Evolutionary conservation across 768 basidiomycete species (phyloP).

Genomic region (Mrakia hoshinonis): DNA sequence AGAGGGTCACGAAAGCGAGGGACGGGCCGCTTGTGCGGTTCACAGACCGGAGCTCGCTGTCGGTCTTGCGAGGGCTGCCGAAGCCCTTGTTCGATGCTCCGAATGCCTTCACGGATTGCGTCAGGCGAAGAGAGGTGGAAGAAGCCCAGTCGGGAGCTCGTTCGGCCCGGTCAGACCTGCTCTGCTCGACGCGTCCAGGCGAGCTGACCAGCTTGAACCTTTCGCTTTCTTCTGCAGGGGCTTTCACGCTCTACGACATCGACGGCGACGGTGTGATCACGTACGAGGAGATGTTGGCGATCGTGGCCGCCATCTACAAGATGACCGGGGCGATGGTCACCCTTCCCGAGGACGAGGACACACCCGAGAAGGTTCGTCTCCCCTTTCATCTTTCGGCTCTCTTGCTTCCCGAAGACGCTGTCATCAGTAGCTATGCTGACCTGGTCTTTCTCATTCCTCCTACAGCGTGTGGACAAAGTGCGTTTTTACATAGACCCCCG

Average conservation of each 20-base stretch:
- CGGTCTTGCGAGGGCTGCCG: too few relatives aligned
- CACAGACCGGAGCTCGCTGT: too few relatives aligned
- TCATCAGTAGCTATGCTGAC: not conserved
- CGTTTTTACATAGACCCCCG: not conserved
- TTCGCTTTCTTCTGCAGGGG: constrained; percentile 58
- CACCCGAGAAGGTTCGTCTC: constrained; percentile 80
- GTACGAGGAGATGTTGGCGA: constrained; percentile 97
- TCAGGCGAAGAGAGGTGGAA: too few relatives aligned
- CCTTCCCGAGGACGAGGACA: constrained; percentile 95
- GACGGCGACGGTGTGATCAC: constrained; percentile 97
- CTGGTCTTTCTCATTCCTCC: constrained; percentile 19
- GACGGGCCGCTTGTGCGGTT: too few relatives aligned
- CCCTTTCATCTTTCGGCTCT: not conserved
- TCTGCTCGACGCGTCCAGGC: not conserved
- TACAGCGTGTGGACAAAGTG: constrained; percentile 74
- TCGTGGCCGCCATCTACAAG: constrained; percentile 97
- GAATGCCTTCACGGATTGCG: too few relatives aligned
- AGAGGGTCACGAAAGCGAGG: not conserved
- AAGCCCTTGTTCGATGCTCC: too few relatives aligned
- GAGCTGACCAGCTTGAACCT: not conserved
- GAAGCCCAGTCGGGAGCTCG: too few relatives aligned
- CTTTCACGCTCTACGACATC: constrained; percentile 98
- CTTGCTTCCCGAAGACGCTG: not conserved
- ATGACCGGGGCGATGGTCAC: constrained; percentile 99
- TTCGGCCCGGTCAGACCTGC: too few relatives aligned